Conservation (phyloP, 108 stramenopile genomes). For the Cyclotella sp. region DNA sequence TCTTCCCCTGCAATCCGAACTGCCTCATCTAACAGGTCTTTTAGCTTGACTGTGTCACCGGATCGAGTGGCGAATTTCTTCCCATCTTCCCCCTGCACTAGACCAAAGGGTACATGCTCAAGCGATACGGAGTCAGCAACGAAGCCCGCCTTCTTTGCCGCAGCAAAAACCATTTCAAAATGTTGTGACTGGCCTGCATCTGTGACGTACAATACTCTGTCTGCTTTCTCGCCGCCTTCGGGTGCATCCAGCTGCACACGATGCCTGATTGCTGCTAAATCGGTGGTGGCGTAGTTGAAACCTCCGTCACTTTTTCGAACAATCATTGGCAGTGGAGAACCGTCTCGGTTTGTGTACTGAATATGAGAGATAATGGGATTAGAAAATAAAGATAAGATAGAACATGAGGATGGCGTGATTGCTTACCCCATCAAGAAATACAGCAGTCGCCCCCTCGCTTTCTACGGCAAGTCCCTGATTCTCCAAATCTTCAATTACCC, state of each 20-base stretch:
- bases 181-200: conserved; percentile 97
- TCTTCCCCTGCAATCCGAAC: conserved; percentile 87
- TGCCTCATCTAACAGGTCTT: conserved; percentile 96
- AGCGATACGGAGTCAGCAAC: conserved; percentile 65
- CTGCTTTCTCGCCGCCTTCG: conserved; percentile 81
- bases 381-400: neutral
- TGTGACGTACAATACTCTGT: conserved; percentile 93
- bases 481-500: conserved; percentile 85
- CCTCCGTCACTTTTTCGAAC: conserved; percentile 97
- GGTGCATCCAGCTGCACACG: conserved; percentile 63
- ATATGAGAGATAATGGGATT: neutral
- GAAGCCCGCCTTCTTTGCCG: conserved; percentile 85
- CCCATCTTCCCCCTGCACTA: conserved; percentile 98
- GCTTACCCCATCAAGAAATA: conserved; percentile 87
- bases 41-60: conserved; percentile 97
- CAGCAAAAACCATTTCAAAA: conserved; percentile 95
- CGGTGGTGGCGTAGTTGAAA: conserved; percentile 98
- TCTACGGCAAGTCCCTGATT: conserved; percentile 74
- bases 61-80: conserved; percentile 98
- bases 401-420: neutral
- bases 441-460: conserved; percentile 89
- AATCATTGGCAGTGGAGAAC: conserved; percentile 88
- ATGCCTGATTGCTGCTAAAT: conserved; percentile 96
- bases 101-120: conserved; percentile 98
- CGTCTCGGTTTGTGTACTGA: conserved; percentile 80